Base-by-base conservation (phyloP, 441 rosid species). In the Erodium texanum region DNA sequence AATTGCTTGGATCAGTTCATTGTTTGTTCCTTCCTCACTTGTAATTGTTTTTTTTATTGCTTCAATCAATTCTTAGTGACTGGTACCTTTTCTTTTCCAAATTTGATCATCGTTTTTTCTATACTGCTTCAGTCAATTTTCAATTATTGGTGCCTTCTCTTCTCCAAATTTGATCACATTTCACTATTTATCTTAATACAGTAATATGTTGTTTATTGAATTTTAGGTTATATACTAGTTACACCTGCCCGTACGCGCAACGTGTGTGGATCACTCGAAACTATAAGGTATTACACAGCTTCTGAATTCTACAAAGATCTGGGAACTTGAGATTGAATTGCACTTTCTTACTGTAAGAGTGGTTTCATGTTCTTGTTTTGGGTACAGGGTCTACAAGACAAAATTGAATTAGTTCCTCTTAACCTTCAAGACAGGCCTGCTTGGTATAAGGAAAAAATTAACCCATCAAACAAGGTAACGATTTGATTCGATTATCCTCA, bases 211-310 rank as follows among this genome's bases (percentile, higher is more conserved):
- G 50, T 8, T n/a, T 20, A 50, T 50, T 50, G 8, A n/a, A 50
- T 50, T n/a, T n/a, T 50, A 90, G 97, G 88, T 81, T 91, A 82
- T 89, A 89, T 27, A 82, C 87, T 65, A 82, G 92, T 2, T 89
- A 87, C 65, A 68, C 78, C 43, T 89, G 97, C 69, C 93, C 97
- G 8, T 87, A 79, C 64, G 93, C 90, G 0, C 97, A 91, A 76
- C 97, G 93, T 27, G 89, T 77, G 69, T 89, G 97, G 96, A 83
- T 91, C 74, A 76, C 96, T 29, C 79, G 93, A 23, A 89, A 89
- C 75, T 79, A 74, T 75, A 91, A 91, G 96, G 97, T 87, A 71
- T 1, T 72, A 50, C 22, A n/a, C 19, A 15, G 20, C 20, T 50
- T 48, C 3, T 48, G 19, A 50, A 50, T 50, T 50, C 20, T n/a